Conservation (phyloP, 371 early-diverging fungal genomes). For the Chytridium lagenaria region DNA sequence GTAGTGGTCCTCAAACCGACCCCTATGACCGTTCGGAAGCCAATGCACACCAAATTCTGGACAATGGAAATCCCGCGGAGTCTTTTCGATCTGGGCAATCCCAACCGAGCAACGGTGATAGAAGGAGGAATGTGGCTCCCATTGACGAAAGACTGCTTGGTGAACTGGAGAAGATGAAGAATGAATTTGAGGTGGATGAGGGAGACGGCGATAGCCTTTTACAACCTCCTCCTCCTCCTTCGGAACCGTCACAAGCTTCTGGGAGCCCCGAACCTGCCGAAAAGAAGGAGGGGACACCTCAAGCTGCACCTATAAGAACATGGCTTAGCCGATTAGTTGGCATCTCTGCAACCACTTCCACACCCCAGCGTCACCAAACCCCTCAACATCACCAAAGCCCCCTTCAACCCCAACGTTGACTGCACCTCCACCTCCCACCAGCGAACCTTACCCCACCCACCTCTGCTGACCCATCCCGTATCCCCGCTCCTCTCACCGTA, state of each 20-base stretch:
- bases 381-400: too few species aligned
- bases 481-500: neutral
- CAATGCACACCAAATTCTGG: too few species aligned
- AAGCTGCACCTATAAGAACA: slow-evolving; percentile 7
- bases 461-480: neutral
- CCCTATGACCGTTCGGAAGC: too few species aligned
- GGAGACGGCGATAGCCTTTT: neutral
- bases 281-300: neutral
- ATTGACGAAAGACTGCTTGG: neutral
- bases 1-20: too few species aligned
- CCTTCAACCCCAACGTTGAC: neutral
- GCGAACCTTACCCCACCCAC: neutral
- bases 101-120: too few species aligned
- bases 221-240: neutral
- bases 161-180: slow-evolving; percentile 10
- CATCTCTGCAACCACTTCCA: neutral
- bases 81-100: too few species aligned
- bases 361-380: neutral
- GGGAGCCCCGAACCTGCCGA: neutral
- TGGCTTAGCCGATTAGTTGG: slow-evolving; percentile 15
- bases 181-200: slow-evolving; percentile 6
- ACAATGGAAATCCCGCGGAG: too few species aligned
- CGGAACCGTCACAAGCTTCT: neutral
- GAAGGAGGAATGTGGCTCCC: too few species aligned
- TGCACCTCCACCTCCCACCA: neutral